Evolutionary conservation across 805 yeast genomes (phyloP).

Genomic region (Clavispora fructus): DNA sequence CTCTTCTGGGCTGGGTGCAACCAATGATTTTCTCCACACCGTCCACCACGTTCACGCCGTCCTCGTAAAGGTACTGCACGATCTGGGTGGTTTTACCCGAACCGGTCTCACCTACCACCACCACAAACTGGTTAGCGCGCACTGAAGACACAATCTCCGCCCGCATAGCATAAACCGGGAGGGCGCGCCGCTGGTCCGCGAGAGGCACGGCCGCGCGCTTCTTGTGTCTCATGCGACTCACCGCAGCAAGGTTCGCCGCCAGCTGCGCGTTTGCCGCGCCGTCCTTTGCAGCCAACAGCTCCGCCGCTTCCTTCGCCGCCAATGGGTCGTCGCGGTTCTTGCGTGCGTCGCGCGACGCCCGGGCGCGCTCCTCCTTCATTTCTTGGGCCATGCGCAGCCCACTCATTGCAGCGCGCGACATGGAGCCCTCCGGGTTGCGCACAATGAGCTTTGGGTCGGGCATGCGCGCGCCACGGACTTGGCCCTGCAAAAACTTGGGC

Average conservation of each 20-base stretch:
- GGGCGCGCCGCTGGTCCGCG: slow-evolving; percentile 40
- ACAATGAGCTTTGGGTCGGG: slow-evolving; percentile 52
- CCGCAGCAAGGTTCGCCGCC: neutral
- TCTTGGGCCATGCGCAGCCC: slow-evolving; percentile 69
- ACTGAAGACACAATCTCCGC: slow-evolving; percentile 55
- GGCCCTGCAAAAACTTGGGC: slow-evolving; percentile 69
- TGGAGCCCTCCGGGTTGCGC: slow-evolving; percentile 73
- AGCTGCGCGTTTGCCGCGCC: slow-evolving; percentile 4
- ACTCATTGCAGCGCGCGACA: slow-evolving; percentile 66
- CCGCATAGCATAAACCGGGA: slow-evolving; percentile 72
- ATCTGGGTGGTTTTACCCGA: slow-evolving; percentile 45
- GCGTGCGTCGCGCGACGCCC: slow-evolving; percentile 1
- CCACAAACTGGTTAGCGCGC: slow-evolving; percentile 70
- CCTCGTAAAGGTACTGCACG: slow-evolving; percentile 47
- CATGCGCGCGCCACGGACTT: slow-evolving; percentile 33
- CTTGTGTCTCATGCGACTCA: slow-evolving; percentile 5
- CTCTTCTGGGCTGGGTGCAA: slow-evolving; percentile 79
- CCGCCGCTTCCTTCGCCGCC: neutral
- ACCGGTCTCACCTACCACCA: slow-evolving; percentile 91
- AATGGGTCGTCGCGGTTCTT: slow-evolving; percentile 7
- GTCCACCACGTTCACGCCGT: slow-evolving; percentile 42
- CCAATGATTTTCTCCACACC: slow-evolving; percentile 37
- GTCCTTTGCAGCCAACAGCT: neutral
- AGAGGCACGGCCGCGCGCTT: slow-evolving; percentile 5
- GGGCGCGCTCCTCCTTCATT: slow-evolving; percentile 50